Base-by-base conservation (phyloP, 2,329 filamentous ascomycete species). In the Claviceps cyperi region DNA sequence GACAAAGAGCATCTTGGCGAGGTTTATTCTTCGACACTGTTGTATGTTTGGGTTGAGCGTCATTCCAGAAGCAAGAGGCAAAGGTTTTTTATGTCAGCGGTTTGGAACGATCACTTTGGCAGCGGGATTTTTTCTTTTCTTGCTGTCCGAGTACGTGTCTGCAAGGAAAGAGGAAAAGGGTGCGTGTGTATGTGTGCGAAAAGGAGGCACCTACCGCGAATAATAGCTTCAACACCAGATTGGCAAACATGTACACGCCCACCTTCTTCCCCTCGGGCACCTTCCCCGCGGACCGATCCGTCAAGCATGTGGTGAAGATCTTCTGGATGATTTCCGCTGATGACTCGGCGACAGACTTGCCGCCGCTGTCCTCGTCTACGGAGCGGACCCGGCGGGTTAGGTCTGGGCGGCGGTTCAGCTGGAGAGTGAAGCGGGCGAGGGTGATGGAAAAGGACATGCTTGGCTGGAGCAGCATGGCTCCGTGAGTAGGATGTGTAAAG, bases 191-290 rank as follows among this genome's bases (percentile, higher is more conserved):
- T 28, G 24, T 28, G 24, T 9, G 8, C 11, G 8, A 28, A 28
- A 28, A 28, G 24, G 24, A 48, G 8, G n/a, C 5, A 62, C 73
- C 44, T 70, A 84, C 83, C 57, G 88, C 85, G 61, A 94, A 94
- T 7, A 96, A 75, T 3, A 96, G 78, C 64, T 90, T 91, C 46
- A 96, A 70, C 38, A 89, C 92, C 22, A 95, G 76, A 61, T 96
- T 96, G 52, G 89, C 90, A 67, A 94, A 89, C 52, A 86, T 81
- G 68, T 96, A 96, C 54, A 96, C 89, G 43, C 87, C 90, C 11
- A 84, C 70, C 61, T 91, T 88, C 63, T 90, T 94, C 50, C 89
- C 88, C 58, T 90, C 84, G 0, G 88, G 87, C 52, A 76, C 77
- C 13, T 79, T 73, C 24, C 77, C 80, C 17, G 81, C 81, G 1